Evolutionary conservation across 106 monocot genomes (phyloP).

Genomic region (Allium fistulosum): DNA sequence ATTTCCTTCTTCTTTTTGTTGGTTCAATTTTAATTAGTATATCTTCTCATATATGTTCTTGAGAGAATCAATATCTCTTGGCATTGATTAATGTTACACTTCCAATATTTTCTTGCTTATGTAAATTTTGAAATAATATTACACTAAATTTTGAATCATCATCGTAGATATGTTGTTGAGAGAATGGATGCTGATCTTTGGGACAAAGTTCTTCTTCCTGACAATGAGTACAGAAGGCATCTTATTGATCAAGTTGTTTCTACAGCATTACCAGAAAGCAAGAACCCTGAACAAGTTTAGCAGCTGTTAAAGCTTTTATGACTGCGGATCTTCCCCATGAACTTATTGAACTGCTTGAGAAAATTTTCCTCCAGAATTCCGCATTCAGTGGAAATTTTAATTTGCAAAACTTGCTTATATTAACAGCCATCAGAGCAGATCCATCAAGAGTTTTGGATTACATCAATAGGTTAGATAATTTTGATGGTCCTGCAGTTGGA

Average conservation of each 20-base stretch:
- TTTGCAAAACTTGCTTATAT: slow-evolving; percentile 84
- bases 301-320: slow-evolving; percentile 96
- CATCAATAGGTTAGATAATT: slow-evolving; percentile 91
- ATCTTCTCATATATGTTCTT: background rate
- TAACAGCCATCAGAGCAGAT: slow-evolving; percentile 96
- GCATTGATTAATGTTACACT: too few relatives aligned
- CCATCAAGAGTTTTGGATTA: slow-evolving; percentile 97
- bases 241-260: slow-evolving; percentile 94
- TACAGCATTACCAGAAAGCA: slow-evolving; percentile 88
- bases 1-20: slow-evolving; percentile 10
- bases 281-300: slow-evolving; percentile 95
- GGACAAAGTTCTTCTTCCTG: slow-evolving; percentile 90
- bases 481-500: slow-evolving; percentile 98
- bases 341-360: slow-evolving; percentile 93
- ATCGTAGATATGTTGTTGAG: slow-evolving; percentile 82
- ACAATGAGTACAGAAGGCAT: slow-evolving; percentile 91
- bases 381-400: slow-evolving; percentile 99
- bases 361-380: slow-evolving; percentile 94
- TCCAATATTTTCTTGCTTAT: too few relatives aligned
- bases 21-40: slow-evolving; percentile 25
- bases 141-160: too few relatives aligned
- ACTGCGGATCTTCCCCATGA: slow-evolving; percentile 98
- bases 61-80: too few relatives aligned
- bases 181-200: slow-evolving; percentile 87
- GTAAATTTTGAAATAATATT: too few relatives aligned